Evolutionary conservation across 2,329 filamentous ascomycete genomes (phyloP).

Genomic region (Neofusicoccum cordaticola): DNA sequence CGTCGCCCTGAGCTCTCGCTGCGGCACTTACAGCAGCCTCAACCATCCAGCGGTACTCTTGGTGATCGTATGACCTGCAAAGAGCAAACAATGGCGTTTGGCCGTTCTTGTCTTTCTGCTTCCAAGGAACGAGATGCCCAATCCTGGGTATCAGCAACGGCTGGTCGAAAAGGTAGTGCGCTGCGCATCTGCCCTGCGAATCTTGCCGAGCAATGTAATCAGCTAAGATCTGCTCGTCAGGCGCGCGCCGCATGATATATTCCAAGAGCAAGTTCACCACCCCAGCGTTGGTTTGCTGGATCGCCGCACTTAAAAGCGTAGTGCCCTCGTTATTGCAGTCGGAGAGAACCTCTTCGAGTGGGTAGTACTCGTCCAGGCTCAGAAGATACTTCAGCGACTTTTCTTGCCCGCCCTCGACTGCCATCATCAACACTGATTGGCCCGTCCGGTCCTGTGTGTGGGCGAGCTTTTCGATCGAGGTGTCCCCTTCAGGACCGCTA

Average conservation of each 20-base stretch:
- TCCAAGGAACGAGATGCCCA: slow-evolving; percentile 79
- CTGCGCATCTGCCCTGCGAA: slow-evolving; percentile 79
- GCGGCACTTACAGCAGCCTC: slow-evolving; percentile 74
- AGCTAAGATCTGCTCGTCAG: slow-evolving; percentile 55
- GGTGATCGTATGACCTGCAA: slow-evolving; percentile 92
- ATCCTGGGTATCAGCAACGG: slow-evolving; percentile 76
- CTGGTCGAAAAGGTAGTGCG: slow-evolving; percentile 94
- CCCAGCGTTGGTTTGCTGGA: slow-evolving; percentile 75
- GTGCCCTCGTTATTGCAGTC: slow-evolving; percentile 89
- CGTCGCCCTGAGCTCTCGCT: slow-evolving; percentile 70
- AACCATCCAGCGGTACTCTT: slow-evolving; percentile 84
- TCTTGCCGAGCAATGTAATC: slow-evolving; percentile 76
- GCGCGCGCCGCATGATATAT: slow-evolving; percentile 59
- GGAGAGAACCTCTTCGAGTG: slow-evolving; percentile 66
- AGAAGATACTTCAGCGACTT: slow-evolving; percentile 78
- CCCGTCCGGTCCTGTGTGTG: slow-evolving; percentile 69
- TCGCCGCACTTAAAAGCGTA: slow-evolving; percentile 82
- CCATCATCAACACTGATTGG: slow-evolving; percentile 71
- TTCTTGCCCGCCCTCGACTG: slow-evolving; percentile 59
- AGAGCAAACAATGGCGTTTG: slow-evolving; percentile 97
- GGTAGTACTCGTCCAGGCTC: slow-evolving; percentile 72
- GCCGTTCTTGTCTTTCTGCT: slow-evolving; percentile 88
- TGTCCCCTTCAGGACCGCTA: slow-evolving; percentile 78
- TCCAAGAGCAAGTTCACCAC: slow-evolving; percentile 74
- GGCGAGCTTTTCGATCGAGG: slow-evolving; percentile 73